phyloP scores from a whole-genome alignment of 768 basidiomycete species.

The Kwoniella heveanensis region DNA sequence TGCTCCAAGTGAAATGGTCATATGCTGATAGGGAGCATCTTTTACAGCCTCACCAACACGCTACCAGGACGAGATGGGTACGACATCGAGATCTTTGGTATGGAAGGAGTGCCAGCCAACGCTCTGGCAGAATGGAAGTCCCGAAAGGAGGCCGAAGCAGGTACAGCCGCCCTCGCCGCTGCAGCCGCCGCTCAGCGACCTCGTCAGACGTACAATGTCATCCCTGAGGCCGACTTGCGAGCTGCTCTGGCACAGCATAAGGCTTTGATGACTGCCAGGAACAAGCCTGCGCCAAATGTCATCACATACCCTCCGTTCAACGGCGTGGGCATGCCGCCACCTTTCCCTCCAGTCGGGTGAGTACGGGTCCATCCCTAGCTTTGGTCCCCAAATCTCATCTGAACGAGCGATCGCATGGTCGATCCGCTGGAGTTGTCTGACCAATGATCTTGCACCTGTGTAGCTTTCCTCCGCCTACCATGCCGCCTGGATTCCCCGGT shows the following conservation, averaged over 20 bases:
- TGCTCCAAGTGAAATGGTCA: no score
- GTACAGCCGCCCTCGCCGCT: slow-evolving; percentile 59
- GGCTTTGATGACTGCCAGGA: slow-evolving; percentile 74
- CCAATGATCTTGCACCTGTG: no score
- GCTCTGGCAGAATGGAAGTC: slow-evolving; percentile 95
- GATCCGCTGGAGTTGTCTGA: no score
- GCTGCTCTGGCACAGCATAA: slow-evolving; percentile 86
- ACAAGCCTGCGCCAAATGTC: slow-evolving; percentile 50
- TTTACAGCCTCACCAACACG: slow-evolving; percentile 83
- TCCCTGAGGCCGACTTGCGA: slow-evolving; percentile 80
- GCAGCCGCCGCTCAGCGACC: slow-evolving; percentile 68
- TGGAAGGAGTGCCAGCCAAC: slow-evolving; percentile 95
- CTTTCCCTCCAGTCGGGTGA: slow-evolving; percentile 56
- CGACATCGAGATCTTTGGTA: slow-evolving; percentile 98
- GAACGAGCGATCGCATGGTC: no score
- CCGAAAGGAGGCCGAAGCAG: slow-evolving; percentile 90
- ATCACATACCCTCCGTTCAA: slow-evolving; percentile 35
- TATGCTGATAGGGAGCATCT: no score
- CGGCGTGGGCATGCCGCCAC: slow-evolving; percentile 56
- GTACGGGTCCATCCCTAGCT: no score
- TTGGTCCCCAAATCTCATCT: no score
- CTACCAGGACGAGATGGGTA: slow-evolving; percentile 95
- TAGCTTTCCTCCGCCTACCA: slow-evolving; percentile 62
- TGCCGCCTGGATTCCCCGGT: slow-evolving; percentile 55
- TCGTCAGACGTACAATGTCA: slow-evolving; percentile 66